A percentile compares a stretch with the other conserved stretches of the same genome.
These are phyloP conservation scores for Talinum fruticosum DNA, from an alignment of 148 eudicot species.

Conservation along the genomic window DNA sequence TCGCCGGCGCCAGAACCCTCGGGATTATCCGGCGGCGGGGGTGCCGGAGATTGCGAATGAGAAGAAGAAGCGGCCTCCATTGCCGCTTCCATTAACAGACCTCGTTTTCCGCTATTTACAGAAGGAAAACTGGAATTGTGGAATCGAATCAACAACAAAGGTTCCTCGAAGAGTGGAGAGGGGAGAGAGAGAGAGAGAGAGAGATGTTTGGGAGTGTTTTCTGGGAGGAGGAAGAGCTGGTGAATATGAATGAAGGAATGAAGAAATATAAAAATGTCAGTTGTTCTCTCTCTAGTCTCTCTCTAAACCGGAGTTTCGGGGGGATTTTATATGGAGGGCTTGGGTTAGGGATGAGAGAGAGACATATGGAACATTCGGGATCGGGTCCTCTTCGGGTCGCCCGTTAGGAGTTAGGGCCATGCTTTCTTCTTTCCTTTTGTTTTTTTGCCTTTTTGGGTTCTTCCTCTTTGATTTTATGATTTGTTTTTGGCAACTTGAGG, in stretches of 20 bases:
- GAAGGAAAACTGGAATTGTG: not conserved
- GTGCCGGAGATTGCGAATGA: slow-evolving; percentile 9
- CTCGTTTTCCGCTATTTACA: not conserved
- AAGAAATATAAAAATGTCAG: not conserved
- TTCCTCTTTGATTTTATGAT: too few species aligned
- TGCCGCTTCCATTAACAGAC: slow-evolving; percentile 9
- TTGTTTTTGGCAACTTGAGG: too few species aligned
- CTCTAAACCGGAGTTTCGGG: not conserved
- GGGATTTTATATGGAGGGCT: not conserved
- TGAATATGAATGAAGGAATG: not conserved
- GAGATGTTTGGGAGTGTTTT: not conserved
- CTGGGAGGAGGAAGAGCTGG: not conserved
- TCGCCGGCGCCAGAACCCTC: slow-evolving; percentile 15
- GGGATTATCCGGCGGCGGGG: slow-evolving; percentile 3
- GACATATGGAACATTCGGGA: slow-evolving; percentile 16
- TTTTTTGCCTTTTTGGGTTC: too few species aligned
- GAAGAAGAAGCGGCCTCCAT: not conserved
- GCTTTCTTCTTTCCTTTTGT: not conserved
- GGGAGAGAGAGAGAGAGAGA: not conserved
- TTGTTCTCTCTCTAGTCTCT: not conserved
- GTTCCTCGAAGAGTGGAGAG: not conserved
- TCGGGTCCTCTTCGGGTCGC: slow-evolving; percentile 7
- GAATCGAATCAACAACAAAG: not conserved
- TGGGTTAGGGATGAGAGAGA: slow-evolving; percentile 21
- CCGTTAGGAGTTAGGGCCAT: not conserved